These are phyloP conservation scores for Terfezia boudieri DNA, from an alignment of 495 filamentous ascomycete species.

Conservation along the genomic window DNA sequence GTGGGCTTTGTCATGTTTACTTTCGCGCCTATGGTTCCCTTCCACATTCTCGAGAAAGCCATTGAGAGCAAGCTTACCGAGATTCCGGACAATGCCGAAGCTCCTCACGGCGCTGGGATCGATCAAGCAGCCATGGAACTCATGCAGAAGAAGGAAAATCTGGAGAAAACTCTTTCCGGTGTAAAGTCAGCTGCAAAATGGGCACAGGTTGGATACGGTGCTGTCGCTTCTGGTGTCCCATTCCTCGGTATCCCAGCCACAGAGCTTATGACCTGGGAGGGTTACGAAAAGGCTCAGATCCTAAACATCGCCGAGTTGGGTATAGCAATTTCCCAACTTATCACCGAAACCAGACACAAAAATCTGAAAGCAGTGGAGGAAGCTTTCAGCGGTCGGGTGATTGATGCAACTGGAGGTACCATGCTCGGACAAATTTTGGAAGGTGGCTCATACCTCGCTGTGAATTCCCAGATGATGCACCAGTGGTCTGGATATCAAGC, in stretches of 20 bases:
- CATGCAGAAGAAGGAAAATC: background rate
- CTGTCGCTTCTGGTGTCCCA: background rate
- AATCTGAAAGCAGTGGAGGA: background rate
- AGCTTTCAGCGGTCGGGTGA: background rate
- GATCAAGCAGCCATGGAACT: background rate
- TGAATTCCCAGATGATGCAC: background rate
- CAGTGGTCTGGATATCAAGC: background rate
- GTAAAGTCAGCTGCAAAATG: background rate
- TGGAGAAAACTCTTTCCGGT: background rate
- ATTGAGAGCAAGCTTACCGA: background rate
- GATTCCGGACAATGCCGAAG: background rate
- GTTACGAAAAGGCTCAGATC: background rate
- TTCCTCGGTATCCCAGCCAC: background rate
- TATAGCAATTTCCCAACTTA: background rate
- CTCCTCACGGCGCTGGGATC: background rate
- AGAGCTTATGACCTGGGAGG: background rate
- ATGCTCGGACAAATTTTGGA: background rate
- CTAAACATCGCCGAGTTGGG: background rate
- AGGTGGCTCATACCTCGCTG: background rate
- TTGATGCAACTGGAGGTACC: background rate
- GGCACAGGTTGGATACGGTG: background rate
- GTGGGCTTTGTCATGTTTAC: constrained; percentile 3
- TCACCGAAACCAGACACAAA: background rate
- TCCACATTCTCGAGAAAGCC: background rate
- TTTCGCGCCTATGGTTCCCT: background rate